Evolutionary conservation across 140 eudicot genomes (phyloP), one percentile per base, ranked within the genome.

Genomic region (Flaveria floridana): DNA sequence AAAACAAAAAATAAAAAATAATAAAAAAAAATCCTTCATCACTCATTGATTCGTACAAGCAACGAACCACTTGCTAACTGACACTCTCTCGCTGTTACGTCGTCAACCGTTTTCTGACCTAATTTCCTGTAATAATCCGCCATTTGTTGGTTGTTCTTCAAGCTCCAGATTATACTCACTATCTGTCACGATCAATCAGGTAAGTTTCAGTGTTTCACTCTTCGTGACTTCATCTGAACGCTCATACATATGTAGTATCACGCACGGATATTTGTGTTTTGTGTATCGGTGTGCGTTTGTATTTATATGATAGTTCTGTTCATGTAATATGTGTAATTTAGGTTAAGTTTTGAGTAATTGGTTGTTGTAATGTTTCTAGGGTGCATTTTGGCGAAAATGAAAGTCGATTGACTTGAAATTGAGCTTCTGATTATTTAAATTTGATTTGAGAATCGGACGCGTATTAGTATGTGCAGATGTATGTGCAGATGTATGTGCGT

Each of bases 81-180:
- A 62, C 85, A 16, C 72, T 39, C 71, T 67, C 79, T 81, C 68
- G 55, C 74, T 72, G 75, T 73, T 34, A 80, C 82, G 82, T 77
- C 82, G 65, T 64, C 82, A 71, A 64, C 72, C 76, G 77, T 58
- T 76, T 77, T 78, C 84, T 77, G 50, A 70, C 85, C 77, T 71
- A 73, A 37, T 62, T 30, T 30, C 37, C 37, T 30, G 0, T 3
- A 30, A 3, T 3, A 30, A 28, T 30, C 37, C 37, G 37, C 37
- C 37, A 30, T 30, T 30, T 30, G 37, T 28, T 30, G 37, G 37
- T 30, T 78, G 72, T 48, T 79, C 70, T 41, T 66, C 69, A 74
- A 71, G 44, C 73, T 85, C 53, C 76, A 37, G 70, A 37, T 18
- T 42, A 47, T 18, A 21, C 78, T 71, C 67, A 68, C 50, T 30